Percentiles rank a stretch among this genome's conserved stretches.
Conservation (phyloP, 1,139 yeast species). For the Candida gigantensis region DNA sequence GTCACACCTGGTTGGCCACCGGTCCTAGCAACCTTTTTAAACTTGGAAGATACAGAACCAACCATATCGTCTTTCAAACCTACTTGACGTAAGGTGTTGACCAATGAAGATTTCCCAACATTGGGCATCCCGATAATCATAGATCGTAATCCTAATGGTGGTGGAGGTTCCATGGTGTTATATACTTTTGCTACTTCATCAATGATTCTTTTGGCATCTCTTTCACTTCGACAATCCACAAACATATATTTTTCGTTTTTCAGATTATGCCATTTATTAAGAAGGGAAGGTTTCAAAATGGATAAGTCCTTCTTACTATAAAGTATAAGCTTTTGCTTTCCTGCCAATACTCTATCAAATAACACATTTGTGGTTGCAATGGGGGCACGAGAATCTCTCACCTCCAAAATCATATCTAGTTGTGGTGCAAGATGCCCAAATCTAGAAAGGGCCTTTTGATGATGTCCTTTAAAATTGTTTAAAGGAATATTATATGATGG, state of each 20-base stretch:
- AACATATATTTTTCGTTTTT: slow-evolving; percentile 56
- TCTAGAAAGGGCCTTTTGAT: slow-evolving; percentile 71
- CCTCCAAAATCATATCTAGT: slow-evolving; percentile 77
- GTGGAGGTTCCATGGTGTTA: slow-evolving; percentile 55
- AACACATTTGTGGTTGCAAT: slow-evolving; percentile 77
- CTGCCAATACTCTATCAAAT: slow-evolving; percentile 66
- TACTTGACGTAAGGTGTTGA: slow-evolving; percentile 67
- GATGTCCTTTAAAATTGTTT: slow-evolving; percentile 91
- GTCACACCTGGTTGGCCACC: slow-evolving; percentile 95
- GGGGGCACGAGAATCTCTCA: slow-evolving; percentile 90
- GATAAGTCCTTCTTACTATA: slow-evolving; percentile 70
- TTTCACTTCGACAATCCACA: slow-evolving; percentile 57
- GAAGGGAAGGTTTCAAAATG: slow-evolving; percentile 29
- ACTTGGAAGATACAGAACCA: slow-evolving; percentile 31
- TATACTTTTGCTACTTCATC: slow-evolving; percentile 48
- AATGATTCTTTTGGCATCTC: slow-evolving; percentile 55
- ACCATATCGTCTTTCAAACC: slow-evolving; percentile 34
- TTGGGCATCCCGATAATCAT: slow-evolving; percentile 95
- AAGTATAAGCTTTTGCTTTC: slow-evolving; percentile 58
- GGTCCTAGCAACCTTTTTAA: slow-evolving; percentile 73
- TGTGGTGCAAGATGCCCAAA: slow-evolving; percentile 76
- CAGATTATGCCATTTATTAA: slow-evolving; percentile 55
- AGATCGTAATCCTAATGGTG: slow-evolving; percentile 78
- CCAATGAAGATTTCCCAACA: slow-evolving; percentile 93
- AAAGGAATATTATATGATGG: slow-evolving; percentile 71